Percentiles rank a stretch among this genome's conserved stretches.
Evolutionary conservation across 441 rosid species (phyloP).

Genomic region (Melastoma candidum): DNA sequence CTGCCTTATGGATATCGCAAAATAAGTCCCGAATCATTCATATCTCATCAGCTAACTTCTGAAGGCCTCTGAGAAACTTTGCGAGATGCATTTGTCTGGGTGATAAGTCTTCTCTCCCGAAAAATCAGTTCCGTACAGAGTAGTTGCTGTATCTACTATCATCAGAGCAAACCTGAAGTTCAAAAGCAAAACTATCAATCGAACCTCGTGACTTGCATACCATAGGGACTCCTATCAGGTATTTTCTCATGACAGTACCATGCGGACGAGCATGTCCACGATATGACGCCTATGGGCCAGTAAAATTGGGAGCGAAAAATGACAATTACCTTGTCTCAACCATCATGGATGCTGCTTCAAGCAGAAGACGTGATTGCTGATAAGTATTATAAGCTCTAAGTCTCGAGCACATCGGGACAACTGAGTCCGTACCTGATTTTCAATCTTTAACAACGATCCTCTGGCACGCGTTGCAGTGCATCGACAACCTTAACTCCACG

Average conservation of each 20-base stretch:
- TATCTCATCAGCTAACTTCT: slow-evolving; percentile 95
- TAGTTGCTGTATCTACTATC: slow-evolving; percentile 94
- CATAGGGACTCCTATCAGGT: background rate
- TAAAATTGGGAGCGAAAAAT: background rate
- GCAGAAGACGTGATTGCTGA: slow-evolving; percentile 91
- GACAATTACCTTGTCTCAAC: slow-evolving; percentile 71
- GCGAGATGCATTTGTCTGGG: slow-evolving; percentile 99
- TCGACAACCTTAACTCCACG: slow-evolving; percentile 38
- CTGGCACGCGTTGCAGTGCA: slow-evolving; percentile 83
- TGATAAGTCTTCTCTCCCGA: slow-evolving; percentile 92
- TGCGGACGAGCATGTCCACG: too few species aligned
- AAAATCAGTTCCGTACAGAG: slow-evolving; percentile 90
- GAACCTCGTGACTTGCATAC: background rate
- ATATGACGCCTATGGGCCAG: too few species aligned
- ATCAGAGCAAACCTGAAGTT: slow-evolving; percentile 77
- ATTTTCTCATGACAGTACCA: background rate
- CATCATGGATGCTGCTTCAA: slow-evolving; percentile 99
- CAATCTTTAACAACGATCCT: slow-evolving; percentile 45
- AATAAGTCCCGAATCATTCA: background rate
- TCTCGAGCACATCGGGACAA: slow-evolving; percentile 91
- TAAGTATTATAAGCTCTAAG: slow-evolving; percentile 96
- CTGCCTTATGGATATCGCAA: background rate
- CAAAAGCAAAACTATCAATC: slow-evolving; percentile 12
- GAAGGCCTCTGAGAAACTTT: slow-evolving; percentile 85
- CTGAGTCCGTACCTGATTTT: slow-evolving; percentile 86